Evolutionary conservation across 2,329 filamentous ascomycete species (phyloP).

Genomic region (Bipolaris gigantea): DNA sequence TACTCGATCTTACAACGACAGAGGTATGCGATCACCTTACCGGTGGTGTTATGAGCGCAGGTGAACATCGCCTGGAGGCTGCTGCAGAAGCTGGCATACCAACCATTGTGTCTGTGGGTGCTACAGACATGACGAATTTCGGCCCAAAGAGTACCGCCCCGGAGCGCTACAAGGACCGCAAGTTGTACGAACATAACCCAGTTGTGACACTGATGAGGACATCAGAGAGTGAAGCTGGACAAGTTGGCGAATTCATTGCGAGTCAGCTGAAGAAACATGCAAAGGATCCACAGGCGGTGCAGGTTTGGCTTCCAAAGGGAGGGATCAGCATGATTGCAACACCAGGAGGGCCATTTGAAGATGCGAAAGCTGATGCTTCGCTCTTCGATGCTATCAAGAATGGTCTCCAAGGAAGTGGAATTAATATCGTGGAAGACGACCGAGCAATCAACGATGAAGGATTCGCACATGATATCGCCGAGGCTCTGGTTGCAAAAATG

Average conservation of each 20-base stretch:
- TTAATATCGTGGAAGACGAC: constrained; percentile 55
- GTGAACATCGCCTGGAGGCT: constrained; percentile 58
- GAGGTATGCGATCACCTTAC: constrained; percentile 65
- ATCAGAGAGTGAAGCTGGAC: constrained; percentile 57
- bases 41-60: constrained; percentile 66
- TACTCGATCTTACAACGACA: constrained; percentile 72
- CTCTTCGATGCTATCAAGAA: constrained; percentile 53
- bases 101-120: constrained; percentile 54
- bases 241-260: constrained; percentile 60
- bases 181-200: constrained; percentile 67
- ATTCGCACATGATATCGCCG: constrained; percentile 55
- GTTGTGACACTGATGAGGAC: constrained; percentile 69
- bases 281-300: constrained; percentile 47
- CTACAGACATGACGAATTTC: constrained; percentile 60
- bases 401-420: constrained; percentile 53
- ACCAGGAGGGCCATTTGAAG: constrained; percentile 57
- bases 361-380: constrained; percentile 52
- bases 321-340: constrained; percentile 65
- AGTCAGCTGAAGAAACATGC: constrained; percentile 53
- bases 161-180: constrained; percentile 54
- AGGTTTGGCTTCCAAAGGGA: constrained; percentile 62
- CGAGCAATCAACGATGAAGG: constrained; percentile 58
- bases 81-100: constrained; percentile 62
- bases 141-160: constrained; percentile 61
- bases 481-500: constrained; percentile 42